phyloP scores from a whole-genome alignment of 2,329 filamentous ascomycete genomes.

The Lachnellula cervina region DNA sequence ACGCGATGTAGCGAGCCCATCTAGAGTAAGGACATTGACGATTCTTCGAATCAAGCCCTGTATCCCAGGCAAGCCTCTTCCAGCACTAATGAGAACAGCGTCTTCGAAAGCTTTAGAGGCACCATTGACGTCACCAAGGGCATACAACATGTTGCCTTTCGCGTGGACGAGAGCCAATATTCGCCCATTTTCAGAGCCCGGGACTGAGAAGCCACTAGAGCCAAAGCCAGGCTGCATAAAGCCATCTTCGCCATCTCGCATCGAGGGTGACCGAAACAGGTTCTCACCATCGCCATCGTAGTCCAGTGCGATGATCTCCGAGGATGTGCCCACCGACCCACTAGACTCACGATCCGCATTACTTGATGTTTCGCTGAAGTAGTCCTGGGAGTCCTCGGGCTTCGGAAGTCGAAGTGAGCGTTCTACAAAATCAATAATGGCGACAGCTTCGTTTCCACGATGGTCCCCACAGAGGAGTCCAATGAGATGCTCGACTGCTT shows the following conservation, averaged over 20 bases:
- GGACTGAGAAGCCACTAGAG: constrained; percentile 78
- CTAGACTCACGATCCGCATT: constrained; percentile 37
- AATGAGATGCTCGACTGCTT: constrained; percentile 91
- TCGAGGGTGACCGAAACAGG: constrained; percentile 13
- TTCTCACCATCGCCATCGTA: constrained; percentile 27
- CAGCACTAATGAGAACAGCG: constrained; percentile 82
- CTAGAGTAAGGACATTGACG: constrained; percentile 60
- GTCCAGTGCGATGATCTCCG: constrained; percentile 26
- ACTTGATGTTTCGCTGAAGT: constrained; percentile 54
- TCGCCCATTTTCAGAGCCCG: constrained; percentile 83
- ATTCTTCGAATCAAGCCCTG: constrained; percentile 75
- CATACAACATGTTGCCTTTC: constrained; percentile 98
- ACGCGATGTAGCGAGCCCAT: constrained; percentile 36
- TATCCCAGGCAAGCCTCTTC: constrained; percentile 64
- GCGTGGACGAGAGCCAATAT: constrained; percentile 92
- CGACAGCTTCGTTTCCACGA: constrained; percentile 76
- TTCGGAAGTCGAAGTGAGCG: constrained; percentile 54
- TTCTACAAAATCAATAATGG: constrained; percentile 83
- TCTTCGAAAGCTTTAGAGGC: constrained; percentile 92
- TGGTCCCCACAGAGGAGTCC: constrained; percentile 79
- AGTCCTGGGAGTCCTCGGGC: constrained; percentile 46
- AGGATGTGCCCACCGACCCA: constrained; percentile 20
- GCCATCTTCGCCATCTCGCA: constrained; percentile 17
- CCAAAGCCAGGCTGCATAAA: constrained; percentile 49
- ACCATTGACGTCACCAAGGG: constrained; percentile 71